Evolutionary conservation across 495 filamentous ascomycete genomes (phyloP), one percentile per base, ranked within the genome.

Genomic region (Daldinia bambusicola): DNA sequence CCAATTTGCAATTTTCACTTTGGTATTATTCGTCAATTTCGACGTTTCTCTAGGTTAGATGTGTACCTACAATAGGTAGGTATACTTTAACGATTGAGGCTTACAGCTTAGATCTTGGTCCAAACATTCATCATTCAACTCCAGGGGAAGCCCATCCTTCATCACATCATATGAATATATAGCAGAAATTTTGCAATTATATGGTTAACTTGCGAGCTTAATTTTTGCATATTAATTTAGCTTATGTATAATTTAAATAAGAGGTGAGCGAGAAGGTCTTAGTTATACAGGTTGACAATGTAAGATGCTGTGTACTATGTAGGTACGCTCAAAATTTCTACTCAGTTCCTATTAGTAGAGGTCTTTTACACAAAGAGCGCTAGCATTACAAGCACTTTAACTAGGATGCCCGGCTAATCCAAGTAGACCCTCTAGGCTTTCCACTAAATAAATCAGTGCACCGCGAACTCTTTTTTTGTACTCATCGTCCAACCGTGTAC

Each of bases 401-500:
- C 32, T 34, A 4, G 7, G 32, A 10, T 36, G 9, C 34, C 3
- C 16, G 22, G 9, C 43, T 48, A 9, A 12, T 48, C 6, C 0
- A 20, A 14, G 4, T 7, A n/a, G 32, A 53, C 3, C 13, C n/a
- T 38, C 18, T 59, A 59, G 4, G 9, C n/a, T 18, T 22, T 22
- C 5, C 7, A 38, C 16, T 10, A 9, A 1, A 8, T 3, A 13
- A 40, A 13, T 59, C 43, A 69, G 22, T 26, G 18, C 26, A 63
- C 45, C 38, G 43, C 43, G 34, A 60, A 34, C n/a, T 26, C 13
- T 0, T 50, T 57, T 2, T 50, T 57, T 3, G 55, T 60, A 30
- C 40, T 48, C 45, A 41, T 60, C n/a, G 45, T 48, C 69, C 69
- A 72, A 0, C 52, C 59, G 7, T 59, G 6, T 14, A 43, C 59